Evolutionary conservation across 345 rosid species (phyloP).

Genomic region (Gossypium thurberi): DNA sequence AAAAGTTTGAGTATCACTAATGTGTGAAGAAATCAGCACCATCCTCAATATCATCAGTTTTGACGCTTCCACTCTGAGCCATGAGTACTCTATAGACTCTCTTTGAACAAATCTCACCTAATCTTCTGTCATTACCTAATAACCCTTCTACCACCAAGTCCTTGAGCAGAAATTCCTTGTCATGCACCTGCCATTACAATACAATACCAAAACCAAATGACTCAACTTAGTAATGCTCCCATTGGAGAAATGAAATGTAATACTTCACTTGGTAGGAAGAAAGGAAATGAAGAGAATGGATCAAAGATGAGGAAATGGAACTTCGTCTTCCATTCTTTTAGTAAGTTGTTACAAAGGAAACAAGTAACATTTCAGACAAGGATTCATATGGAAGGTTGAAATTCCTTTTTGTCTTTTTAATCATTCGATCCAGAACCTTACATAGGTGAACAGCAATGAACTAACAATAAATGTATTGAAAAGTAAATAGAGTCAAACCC

Average conservation of each 20-base stretch:
- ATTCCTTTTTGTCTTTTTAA: too few relatives aligned
- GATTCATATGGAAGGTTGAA: too few relatives aligned
- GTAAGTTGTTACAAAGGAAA: neutral
- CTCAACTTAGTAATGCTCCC: neutral
- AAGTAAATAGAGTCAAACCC: neutral
- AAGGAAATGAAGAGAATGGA: neutral
- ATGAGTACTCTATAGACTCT: constrained; percentile 77
- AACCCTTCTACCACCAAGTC: constrained; percentile 69
- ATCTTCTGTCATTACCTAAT: constrained; percentile 56
- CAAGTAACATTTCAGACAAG: neutral
- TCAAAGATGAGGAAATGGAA: neutral
- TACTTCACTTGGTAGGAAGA: neutral
- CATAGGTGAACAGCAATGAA: neutral
- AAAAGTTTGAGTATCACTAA: constrained; percentile 1
- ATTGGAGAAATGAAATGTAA: neutral
- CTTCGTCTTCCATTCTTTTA: neutral
- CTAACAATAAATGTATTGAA: neutral
- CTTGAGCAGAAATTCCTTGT: constrained; percentile 79
- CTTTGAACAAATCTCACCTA: constrained; percentile 85
- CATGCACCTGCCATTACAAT: constrained; percentile 55
- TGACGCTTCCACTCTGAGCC: constrained; percentile 63
- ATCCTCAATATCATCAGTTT: constrained; percentile 76
- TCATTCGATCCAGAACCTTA: too few relatives aligned
- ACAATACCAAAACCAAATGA: neutral
- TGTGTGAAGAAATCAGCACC: constrained; percentile 77